A percentile compares a stretch with the other conserved stretches of the same genome.
Evolutionary conservation across 2,329 filamentous ascomycete genomes (phyloP).

Genomic region (Cladosporium sp.): DNA sequence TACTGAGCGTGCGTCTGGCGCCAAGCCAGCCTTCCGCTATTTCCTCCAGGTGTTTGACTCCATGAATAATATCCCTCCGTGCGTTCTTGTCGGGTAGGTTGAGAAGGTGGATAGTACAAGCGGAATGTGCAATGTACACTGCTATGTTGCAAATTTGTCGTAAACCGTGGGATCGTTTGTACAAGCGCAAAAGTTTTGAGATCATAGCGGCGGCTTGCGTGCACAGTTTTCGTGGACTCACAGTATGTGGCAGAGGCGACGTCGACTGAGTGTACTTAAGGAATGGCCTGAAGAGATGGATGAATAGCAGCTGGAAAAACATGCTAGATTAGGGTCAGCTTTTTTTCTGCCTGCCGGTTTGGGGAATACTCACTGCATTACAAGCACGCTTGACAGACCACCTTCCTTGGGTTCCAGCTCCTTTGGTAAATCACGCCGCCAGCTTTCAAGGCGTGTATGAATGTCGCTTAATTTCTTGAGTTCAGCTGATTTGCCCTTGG

Average conservation of each 20-base stretch:
- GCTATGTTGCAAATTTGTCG: constrained; percentile 95
- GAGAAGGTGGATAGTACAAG: constrained; percentile 90
- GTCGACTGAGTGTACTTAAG: constrained; percentile 81
- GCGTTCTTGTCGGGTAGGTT: constrained; percentile 93
- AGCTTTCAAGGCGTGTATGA: constrained; percentile 84
- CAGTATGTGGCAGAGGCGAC: constrained; percentile 80
- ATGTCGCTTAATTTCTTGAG: constrained; percentile 91
- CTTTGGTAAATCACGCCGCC: constrained; percentile 78
- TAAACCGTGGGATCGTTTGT: constrained; percentile 87
- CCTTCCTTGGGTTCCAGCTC: constrained; percentile 90
- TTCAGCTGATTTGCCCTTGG: constrained; percentile 74
- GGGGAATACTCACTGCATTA: constrained; percentile 74
- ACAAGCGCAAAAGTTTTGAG: constrained; percentile 90
- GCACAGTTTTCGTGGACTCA: constrained; percentile 87
- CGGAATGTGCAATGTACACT: constrained; percentile 92
- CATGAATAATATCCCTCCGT: constrained; percentile 83
- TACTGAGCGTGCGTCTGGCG: constrained; percentile 78
- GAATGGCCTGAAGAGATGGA: constrained; percentile 93
- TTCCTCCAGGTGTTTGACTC: constrained; percentile 88
- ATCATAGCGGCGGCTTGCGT: constrained; percentile 86
- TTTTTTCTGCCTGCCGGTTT: background rate
- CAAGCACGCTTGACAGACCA: constrained; percentile 77
- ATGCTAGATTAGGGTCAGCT: constrained; percentile 62
- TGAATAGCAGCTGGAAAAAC: constrained; percentile 95
- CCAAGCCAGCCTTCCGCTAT: constrained; percentile 95